Evolutionary conservation across 208 protist genomes (phyloP).

Genomic region (Crithidia expoeki): DNA sequence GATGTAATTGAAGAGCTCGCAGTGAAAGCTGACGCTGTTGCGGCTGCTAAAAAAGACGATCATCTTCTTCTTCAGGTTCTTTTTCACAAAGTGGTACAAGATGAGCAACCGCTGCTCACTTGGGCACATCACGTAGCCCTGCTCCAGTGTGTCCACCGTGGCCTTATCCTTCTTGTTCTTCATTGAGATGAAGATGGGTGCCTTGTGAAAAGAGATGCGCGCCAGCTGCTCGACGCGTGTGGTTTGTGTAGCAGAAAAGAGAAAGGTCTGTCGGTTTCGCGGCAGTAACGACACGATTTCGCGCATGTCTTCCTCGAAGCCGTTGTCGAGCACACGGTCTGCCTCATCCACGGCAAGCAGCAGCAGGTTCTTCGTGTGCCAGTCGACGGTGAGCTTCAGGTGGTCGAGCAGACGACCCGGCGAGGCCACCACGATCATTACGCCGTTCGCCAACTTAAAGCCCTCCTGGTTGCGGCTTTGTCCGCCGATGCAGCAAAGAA

Average conservation of each 20-base stretch:
- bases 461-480: conserved; percentile 90
- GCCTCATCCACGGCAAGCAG: conserved; percentile 99
- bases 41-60: conserved; percentile 99
- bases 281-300: conserved; percentile 99
- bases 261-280: conserved; percentile 96
- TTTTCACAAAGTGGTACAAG: conserved; percentile 99
- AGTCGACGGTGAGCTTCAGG: conserved; percentile 97
- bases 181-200: conserved; percentile 97
- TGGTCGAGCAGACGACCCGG: conserved; percentile 98
- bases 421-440: conserved; percentile 92
- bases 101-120: conserved; percentile 97
- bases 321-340: conserved; percentile 98
- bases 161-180: conserved; percentile 89
- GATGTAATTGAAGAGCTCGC: conserved; percentile 99
- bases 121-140: conserved; percentile 98
- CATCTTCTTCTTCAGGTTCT: conserved; percentile 97
- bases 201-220: conserved; percentile 94
- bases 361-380: conserved; percentile 97
- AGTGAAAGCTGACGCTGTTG: conserved; percentile 98
- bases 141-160: conserved; percentile 95
- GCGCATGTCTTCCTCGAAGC: conserved; percentile 98
- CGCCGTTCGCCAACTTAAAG: conserved; percentile 86
- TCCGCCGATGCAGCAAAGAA: conserved; percentile 90
- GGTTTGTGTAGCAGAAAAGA: conserved; percentile 99
- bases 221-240: conserved; percentile 97